Percentiles rank a stretch among this genome's conserved stretches.
These are phyloP conservation scores for Scleroderma bovista DNA, from an alignment of 768 basidiomycete species.

Conservation along the genomic window DNA sequence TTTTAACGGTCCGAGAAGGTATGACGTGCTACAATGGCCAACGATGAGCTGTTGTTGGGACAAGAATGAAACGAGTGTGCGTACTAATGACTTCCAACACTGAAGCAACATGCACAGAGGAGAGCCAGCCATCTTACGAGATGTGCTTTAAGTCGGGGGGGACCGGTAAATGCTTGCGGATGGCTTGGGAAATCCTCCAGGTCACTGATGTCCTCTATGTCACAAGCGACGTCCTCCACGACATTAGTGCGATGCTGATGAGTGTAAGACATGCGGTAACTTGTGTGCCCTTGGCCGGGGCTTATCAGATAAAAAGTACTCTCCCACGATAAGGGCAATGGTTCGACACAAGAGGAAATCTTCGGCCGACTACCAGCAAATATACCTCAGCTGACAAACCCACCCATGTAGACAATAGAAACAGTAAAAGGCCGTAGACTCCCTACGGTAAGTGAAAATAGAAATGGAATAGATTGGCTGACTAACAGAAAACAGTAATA, in stretches of 20 bases:
- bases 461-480: too few relatives aligned
- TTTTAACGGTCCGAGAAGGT: conserved; percentile 77
- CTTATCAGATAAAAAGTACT: conserved; percentile 20
- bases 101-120: conserved; percentile 66
- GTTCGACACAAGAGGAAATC: too few relatives aligned
- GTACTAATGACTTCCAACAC: conserved; percentile 75
- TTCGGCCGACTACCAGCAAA: too few relatives aligned
- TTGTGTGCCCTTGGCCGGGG: background rate
- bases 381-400: too few relatives aligned
- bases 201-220: background rate
- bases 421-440: too few relatives aligned
- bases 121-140: conserved; percentile 57
- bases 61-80: conserved; percentile 14
- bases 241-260: background rate
- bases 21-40: conserved; percentile 46
- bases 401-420: too few relatives aligned
- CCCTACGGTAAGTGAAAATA: too few relatives aligned
- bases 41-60: conserved; percentile 1
- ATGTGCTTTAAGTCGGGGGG: conserved; percentile 31
- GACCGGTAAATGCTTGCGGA: background rate
- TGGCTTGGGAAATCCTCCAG: background rate
- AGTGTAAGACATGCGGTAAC: background rate
- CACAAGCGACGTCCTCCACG: background rate
- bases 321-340: conserved; percentile 5
- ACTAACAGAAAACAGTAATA: too few relatives aligned